Percentiles rank a stretch among this genome's conserved stretches.
phyloP scores from a whole-genome alignment of 164 flowering plant species.

The Protea cynaroides region DNA sequence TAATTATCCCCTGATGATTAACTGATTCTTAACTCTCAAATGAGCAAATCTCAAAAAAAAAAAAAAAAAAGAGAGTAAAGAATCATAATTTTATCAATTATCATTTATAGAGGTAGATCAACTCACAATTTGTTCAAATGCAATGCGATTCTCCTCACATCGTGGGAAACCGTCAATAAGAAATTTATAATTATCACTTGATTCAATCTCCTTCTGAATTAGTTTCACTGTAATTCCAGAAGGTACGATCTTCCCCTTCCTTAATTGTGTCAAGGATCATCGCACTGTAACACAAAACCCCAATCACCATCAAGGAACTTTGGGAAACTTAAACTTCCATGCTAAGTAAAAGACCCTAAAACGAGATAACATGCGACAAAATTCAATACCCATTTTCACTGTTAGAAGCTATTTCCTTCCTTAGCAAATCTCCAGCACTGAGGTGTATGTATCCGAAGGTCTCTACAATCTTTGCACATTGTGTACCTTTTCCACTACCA shows the following conservation, averaged over 20 bases:
- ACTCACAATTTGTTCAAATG: slow-evolving; percentile 53
- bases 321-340: not conserved
- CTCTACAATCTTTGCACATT: slow-evolving; percentile 67
- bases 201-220: slow-evolving; percentile 59
- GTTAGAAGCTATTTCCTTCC: slow-evolving; percentile 62
- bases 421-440: slow-evolving; percentile 87
- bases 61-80: no score
- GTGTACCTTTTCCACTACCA: slow-evolving; percentile 96
- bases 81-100: no score
- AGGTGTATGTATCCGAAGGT: slow-evolving; percentile 69
- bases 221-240: slow-evolving; percentile 77
- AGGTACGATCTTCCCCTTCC: slow-evolving; percentile 87
- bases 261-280: slow-evolving; percentile 67
- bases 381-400: slow-evolving; percentile 57
- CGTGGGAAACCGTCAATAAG: slow-evolving; percentile 98
- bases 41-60: no score
- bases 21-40: no score
- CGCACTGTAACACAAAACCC: slow-evolving; percentile 39
- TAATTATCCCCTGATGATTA: no score
- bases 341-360: slow-evolving; percentile 3
- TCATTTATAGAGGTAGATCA: no score
- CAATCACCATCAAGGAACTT: slow-evolving; percentile 2
- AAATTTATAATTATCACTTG: slow-evolving; percentile 53
- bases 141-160: slow-evolving; percentile 81
- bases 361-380: not conserved